Evolutionary conservation across 108 stramenopile genomes (phyloP).

Genomic region (Cyclotella atomus): DNA sequence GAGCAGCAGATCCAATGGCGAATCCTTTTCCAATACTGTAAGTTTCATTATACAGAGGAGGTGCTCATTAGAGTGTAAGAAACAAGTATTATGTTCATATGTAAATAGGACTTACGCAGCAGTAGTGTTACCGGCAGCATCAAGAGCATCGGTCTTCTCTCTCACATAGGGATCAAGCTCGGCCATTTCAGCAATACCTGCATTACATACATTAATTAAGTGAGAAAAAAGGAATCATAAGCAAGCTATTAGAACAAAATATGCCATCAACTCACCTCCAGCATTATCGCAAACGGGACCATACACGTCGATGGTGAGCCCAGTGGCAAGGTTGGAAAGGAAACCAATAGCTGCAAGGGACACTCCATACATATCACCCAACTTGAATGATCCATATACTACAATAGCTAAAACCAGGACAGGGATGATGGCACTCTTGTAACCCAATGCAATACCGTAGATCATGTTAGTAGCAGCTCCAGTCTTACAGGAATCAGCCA

Average conservation of each 20-base stretch:
- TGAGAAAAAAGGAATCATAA: neutral
- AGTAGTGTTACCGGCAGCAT: conserved; percentile 99
- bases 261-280: too few relatives aligned
- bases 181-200: conserved; percentile 99
- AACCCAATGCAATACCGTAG: conserved; percentile 97
- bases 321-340: conserved; percentile 98
- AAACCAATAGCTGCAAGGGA: conserved; percentile 98
- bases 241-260: too few relatives aligned
- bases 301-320: conserved; percentile 98
- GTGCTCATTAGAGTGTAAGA: neutral
- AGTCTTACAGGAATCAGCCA: conserved; percentile 95
- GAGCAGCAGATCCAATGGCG: conserved; percentile 98
- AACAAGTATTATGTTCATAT: neutral
- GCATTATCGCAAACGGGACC: conserved; percentile 99
- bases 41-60: neutral
- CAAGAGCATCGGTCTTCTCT: conserved; percentile 98
- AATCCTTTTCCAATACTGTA: conserved; percentile 96
- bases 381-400: conserved; percentile 89
- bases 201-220: neutral
- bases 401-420: conserved; percentile 94
- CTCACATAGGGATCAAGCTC: conserved; percentile 93
- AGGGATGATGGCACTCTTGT: conserved; percentile 98
- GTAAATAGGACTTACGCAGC: conserved; percentile 65
- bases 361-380: conserved; percentile 96
- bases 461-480: conserved; percentile 99